Evolutionary conservation across 768 basidiomycete species (phyloP).

Genomic region (Tephrocybe sp.): DNA sequence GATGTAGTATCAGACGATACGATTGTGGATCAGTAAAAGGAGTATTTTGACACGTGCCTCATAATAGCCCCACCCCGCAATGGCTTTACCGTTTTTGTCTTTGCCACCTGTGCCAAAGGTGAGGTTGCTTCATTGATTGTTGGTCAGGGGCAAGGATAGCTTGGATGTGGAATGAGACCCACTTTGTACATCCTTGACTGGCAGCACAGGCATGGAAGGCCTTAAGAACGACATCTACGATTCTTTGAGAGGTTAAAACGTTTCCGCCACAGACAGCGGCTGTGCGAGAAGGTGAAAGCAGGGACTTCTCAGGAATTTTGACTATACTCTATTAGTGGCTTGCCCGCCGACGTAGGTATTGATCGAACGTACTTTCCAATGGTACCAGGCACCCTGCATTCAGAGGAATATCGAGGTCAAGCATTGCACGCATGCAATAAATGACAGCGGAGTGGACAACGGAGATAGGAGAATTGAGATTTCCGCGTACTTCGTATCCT

Average conservation of each 20-base stretch:
- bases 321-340: slow-evolving; percentile 42
- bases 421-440: slow-evolving; percentile 86
- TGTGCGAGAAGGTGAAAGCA: slow-evolving; percentile 79
- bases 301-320: slow-evolving; percentile 72
- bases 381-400: slow-evolving; percentile 94
- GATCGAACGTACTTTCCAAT: slow-evolving; percentile 54
- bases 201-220: slow-evolving; percentile 92
- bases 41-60: slow-evolving; percentile 43
- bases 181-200: slow-evolving; percentile 94
- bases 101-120: slow-evolving; percentile 92
- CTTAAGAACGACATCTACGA: slow-evolving; percentile 90
- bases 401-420: slow-evolving; percentile 83
- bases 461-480: slow-evolving; percentile 81
- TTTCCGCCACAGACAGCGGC: slow-evolving; percentile 94
- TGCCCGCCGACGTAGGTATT: background rate
- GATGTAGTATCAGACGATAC: slow-evolving; percentile 2
- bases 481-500: slow-evolving; percentile 80
- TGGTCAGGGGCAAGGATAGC: slow-evolving; percentile 8
- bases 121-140: slow-evolving; percentile 54
- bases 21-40: slow-evolving; percentile 10
- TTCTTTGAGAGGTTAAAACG: slow-evolving; percentile 87
- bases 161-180: slow-evolving; percentile 22
- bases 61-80: slow-evolving; percentile 89
- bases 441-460: slow-evolving; percentile 88
- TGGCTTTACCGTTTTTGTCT: slow-evolving; percentile 68